Conservation (phyloP, 352 stramenopile genomes). For the Phytophthora vignae region DNA sequence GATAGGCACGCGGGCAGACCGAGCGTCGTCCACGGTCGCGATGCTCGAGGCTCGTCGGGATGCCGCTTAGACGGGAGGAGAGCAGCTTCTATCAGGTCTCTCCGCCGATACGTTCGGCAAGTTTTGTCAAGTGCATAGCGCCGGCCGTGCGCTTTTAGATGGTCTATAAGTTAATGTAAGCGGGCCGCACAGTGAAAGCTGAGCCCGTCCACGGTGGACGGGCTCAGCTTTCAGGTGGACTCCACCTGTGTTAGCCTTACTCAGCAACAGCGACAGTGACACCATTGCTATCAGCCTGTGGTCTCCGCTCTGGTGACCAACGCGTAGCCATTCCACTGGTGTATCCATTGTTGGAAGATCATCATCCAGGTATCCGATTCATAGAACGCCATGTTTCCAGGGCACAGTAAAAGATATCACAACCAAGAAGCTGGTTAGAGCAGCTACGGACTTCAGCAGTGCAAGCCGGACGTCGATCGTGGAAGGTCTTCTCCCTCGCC, state of each 20-base stretch:
- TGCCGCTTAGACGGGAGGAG: conserved; percentile 16
- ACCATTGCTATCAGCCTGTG: not conserved
- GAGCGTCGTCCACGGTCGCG: conserved; percentile 19
- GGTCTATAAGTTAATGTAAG: conserved; percentile 38
- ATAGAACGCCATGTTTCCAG: not conserved
- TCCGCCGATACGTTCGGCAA: conserved; percentile 17
- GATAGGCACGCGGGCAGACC: conserved; percentile 12
- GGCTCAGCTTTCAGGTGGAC: no score
- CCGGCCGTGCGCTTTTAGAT: conserved; percentile 9
- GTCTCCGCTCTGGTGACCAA: not conserved
- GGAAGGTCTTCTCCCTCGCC: no score
- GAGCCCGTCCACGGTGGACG: no score
- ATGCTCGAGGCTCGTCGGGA: conserved; percentile 34
- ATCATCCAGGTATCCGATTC: not conserved
- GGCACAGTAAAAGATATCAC: not conserved
- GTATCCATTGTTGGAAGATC: no score
- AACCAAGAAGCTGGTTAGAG: not conserved
- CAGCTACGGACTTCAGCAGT: not conserved
- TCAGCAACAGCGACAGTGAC: not conserved
- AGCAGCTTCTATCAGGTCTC: not conserved
- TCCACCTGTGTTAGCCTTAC: conserved; percentile 1
- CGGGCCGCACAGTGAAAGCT: not conserved
- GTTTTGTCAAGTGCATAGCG: conserved; percentile 1
- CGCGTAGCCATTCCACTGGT: not conserved
- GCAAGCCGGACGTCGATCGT: not conserved